Conservation (phyloP, 257 asterid species). For the Knoxia roxburghii region DNA sequence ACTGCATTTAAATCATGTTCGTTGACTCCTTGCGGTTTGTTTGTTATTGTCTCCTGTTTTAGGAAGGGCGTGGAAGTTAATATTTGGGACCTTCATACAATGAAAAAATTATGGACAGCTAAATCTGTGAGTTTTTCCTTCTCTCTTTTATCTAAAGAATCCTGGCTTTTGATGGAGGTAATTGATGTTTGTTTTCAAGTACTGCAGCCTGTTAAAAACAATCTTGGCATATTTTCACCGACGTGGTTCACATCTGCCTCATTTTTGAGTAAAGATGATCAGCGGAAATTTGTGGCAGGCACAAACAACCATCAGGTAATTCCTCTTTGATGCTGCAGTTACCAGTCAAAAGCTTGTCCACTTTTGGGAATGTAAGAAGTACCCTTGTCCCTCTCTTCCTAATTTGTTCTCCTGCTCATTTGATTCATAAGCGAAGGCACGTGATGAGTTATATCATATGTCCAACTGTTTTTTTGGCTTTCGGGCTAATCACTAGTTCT, state of each 20-base stretch:
- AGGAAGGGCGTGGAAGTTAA: constrained; percentile 92
- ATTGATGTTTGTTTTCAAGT: constrained; percentile 21
- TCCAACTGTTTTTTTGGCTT: no score
- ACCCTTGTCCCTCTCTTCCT: neutral
- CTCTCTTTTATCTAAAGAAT: neutral
- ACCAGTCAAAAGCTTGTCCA: neutral
- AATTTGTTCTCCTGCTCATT: neutral
- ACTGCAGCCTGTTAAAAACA: constrained; percentile 78
- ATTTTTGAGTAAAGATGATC: constrained; percentile 75
- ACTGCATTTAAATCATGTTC: neutral
- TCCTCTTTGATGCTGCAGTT: neutral
- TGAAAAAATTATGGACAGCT: constrained; percentile 63
- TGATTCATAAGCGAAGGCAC: no score
- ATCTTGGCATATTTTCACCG: constrained; percentile 76
- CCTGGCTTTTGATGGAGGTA: constrained; percentile 9
- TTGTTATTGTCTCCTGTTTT: neutral
- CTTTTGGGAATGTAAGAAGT: neutral
- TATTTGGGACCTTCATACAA: constrained; percentile 68
- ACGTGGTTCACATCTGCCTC: constrained; percentile 86
- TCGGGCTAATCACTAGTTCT: no score
- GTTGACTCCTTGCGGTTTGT: neutral
- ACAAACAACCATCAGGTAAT: constrained; percentile 80
- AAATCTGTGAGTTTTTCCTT: constrained; percentile 58
- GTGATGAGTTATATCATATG: no score
- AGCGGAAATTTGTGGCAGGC: constrained; percentile 82